These are phyloP conservation scores for Fagopyrum esculentum DNA, from an alignment of 148 eudicot genomes.

Conservation along the genomic window DNA sequence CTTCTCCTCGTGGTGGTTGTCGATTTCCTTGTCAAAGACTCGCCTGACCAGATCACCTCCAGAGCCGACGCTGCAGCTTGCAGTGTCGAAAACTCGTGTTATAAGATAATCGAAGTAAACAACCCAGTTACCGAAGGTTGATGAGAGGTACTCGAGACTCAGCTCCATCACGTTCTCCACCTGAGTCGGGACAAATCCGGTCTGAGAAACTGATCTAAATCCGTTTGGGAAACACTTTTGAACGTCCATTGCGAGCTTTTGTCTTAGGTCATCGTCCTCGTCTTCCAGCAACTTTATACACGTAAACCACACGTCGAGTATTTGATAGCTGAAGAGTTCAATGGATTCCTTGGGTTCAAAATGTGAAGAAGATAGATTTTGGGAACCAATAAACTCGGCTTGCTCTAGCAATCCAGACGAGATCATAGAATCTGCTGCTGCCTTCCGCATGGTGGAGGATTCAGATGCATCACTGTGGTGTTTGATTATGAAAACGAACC, in stretches of 20 bases:
- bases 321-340: conserved; percentile 38
- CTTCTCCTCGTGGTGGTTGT: conserved; percentile 93
- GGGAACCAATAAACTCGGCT: conserved; percentile 43
- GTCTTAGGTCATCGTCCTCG: conserved; percentile 68
- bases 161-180: conserved; percentile 81
- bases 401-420: conserved; percentile 80
- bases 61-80: conserved; percentile 37
- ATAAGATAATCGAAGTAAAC: conserved; percentile 59
- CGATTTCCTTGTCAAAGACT: conserved; percentile 95
- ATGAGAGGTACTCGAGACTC: conserved; percentile 65
- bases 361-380: conserved; percentile 24
- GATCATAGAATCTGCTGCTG: conserved; percentile 79
- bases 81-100: conserved; percentile 48
- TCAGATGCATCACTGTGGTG: conserved; percentile 67
- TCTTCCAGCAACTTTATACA: conserved; percentile 89
- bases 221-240: conserved; percentile 51
- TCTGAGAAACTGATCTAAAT: conserved; percentile 19
- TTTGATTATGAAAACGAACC: conserved; percentile 46
- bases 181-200: conserved; percentile 59
- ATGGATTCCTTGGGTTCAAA: conserved; percentile 27
- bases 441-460: conserved; percentile 72
- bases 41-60: conserved; percentile 70
- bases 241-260: conserved; percentile 52
- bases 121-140: conserved; percentile 63
- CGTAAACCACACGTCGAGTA: conserved; percentile 67